Percentiles rank a stretch among this genome's conserved stretches.
phyloP scores from a whole-genome alignment of 2,329 filamentous ascomycete species.

The Elsinoe batatas region DNA sequence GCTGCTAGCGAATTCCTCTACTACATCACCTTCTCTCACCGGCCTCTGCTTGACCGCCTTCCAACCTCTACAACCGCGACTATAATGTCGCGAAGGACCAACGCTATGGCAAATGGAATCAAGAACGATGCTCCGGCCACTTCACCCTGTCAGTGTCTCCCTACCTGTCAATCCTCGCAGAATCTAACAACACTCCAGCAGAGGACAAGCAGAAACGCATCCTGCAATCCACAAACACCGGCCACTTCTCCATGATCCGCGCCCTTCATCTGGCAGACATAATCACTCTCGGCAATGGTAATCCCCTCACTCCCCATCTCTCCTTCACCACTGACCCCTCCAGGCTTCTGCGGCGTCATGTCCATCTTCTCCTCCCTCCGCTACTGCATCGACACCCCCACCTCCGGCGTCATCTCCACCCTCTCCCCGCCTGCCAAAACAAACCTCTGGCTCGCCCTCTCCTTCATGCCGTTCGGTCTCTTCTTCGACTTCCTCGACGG shows the following conservation, averaged over 20 bases:
- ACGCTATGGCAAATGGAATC: constrained; percentile 8
- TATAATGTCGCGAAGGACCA: constrained; percentile 7
- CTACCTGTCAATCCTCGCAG: background rate
- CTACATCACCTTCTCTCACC: background rate
- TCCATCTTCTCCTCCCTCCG: constrained; percentile 91
- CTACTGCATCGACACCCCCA: constrained; percentile 62
- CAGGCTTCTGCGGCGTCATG: constrained; percentile 82
- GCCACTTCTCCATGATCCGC: constrained; percentile 56
- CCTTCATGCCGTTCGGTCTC: constrained; percentile 80
- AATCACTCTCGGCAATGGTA: constrained; percentile 72
- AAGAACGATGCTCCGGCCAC: background rate
- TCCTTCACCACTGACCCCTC: background rate
- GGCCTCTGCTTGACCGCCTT: background rate
- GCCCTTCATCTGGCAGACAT: constrained; percentile 69
- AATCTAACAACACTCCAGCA: constrained; percentile 33
- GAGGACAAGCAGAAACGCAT: constrained; percentile 69
- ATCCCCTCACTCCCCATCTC: background rate
- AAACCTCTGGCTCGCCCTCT: constrained; percentile 73
- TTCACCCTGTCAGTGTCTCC: background rate
- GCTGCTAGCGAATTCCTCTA: background rate
- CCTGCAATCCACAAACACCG: constrained; percentile 53
- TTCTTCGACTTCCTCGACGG: constrained; percentile 99
- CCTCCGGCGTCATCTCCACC: background rate
- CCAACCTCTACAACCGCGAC: background rate
- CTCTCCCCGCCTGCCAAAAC: constrained; percentile 36